A percentile compares a stretch with the other conserved stretches of the same genome.
These are phyloP conservation scores for Rhynchosporium graminicola DNA, from an alignment of 2,329 filamentous ascomycete genomes.

Conservation along the genomic window DNA sequence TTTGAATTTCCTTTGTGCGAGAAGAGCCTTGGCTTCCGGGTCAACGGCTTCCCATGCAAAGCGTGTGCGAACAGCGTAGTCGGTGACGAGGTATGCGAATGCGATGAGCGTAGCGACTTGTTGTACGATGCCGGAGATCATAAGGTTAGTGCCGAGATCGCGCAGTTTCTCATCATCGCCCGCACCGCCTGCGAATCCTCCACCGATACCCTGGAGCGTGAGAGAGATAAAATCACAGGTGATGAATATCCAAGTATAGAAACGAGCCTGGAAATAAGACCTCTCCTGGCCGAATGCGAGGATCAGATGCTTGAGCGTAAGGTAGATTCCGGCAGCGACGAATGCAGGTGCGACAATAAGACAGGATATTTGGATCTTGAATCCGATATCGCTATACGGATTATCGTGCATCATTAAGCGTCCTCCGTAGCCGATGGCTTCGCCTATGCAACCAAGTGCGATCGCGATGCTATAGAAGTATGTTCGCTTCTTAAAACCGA, in stretches of 20 bases:
- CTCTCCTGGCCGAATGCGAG: constrained; percentile 27
- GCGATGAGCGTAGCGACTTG: constrained; percentile 43
- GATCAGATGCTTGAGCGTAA: constrained; percentile 49
- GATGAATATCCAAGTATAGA: constrained; percentile 58
- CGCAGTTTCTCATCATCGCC: constrained; percentile 18
- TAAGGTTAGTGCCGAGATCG: constrained; percentile 39
- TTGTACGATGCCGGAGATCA: constrained; percentile 44
- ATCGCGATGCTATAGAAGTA: constrained; percentile 54
- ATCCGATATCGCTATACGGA: constrained; percentile 49
- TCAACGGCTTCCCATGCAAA: constrained; percentile 26
- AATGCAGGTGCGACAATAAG: constrained; percentile 46
- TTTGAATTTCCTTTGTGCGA: constrained; percentile 22
- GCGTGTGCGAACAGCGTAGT: constrained; percentile 50
- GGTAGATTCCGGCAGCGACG: constrained; percentile 61
- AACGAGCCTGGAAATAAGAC: constrained; percentile 42
- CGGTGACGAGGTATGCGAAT: constrained; percentile 47
- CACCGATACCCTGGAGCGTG: constrained; percentile 59
- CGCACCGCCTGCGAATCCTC: constrained; percentile 48
- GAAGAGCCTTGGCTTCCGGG: constrained; percentile 17
- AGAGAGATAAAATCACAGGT: constrained; percentile 59
- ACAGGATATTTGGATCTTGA: constrained; percentile 52
- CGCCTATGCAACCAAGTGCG: constrained; percentile 49
- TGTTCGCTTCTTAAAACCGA: constrained; percentile 52
- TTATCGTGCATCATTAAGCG: constrained; percentile 52
- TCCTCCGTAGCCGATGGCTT: constrained; percentile 58